Evolutionary conservation across 441 rosid species (phyloP).

Genomic region (Viola pubescens): DNA sequence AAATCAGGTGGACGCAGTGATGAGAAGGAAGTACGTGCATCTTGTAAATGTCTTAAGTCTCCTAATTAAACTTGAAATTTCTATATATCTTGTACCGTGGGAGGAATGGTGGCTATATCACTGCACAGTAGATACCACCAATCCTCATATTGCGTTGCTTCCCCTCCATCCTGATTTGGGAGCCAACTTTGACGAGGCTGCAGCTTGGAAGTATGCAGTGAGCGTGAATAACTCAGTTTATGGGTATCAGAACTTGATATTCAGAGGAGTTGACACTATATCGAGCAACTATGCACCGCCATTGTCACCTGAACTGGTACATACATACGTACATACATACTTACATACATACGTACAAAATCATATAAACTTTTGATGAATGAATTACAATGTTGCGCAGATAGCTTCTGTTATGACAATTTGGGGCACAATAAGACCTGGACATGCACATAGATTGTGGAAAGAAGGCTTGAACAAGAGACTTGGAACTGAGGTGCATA

Average conservation of each 20-base stretch:
- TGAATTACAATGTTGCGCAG: too few species aligned
- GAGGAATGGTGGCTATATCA: too few species aligned
- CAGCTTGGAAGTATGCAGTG: conserved; percentile 95
- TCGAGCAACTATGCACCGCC: conserved; percentile 88
- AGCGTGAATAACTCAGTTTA: conserved; percentile 85
- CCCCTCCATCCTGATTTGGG: conserved; percentile 84
- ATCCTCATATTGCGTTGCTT: conserved; percentile 89
- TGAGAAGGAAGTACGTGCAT: too few species aligned
- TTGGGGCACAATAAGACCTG: conserved; percentile 85
- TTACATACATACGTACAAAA: too few species aligned
- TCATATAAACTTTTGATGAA: too few species aligned
- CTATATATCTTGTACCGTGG: conserved; percentile 63
- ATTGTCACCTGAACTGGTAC: conserved; percentile 89
- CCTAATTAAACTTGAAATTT: too few species aligned
- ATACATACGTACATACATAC: too few species aligned
- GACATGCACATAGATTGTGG: conserved; percentile 94
- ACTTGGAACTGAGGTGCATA: conserved; percentile 94
- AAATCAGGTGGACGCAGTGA: too few species aligned
- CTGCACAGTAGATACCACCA: conserved; percentile 69
- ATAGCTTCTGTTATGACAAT: conserved; percentile 96
- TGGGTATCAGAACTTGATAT: conserved; percentile 95
- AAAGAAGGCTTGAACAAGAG: conserved; percentile 90
- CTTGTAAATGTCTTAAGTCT: too few species aligned
- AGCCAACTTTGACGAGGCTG: conserved; percentile 78
- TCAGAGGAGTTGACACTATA: conserved; percentile 95